Evolutionary conservation across 2,329 filamentous ascomycete species (phyloP).

Genomic region (Fusarium sp.): DNA sequence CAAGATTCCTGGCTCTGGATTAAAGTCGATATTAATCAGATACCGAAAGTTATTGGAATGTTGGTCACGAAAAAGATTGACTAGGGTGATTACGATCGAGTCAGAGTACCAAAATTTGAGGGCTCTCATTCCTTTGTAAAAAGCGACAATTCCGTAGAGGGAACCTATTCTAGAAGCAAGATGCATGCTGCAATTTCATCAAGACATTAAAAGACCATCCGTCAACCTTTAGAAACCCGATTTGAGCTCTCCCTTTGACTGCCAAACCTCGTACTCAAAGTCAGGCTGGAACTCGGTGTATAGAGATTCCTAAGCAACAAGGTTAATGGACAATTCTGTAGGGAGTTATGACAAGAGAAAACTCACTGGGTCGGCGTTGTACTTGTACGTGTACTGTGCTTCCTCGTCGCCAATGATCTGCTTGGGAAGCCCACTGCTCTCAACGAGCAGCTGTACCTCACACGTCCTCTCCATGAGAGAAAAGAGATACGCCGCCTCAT

Average conservation of each 20-base stretch:
- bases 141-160: not conserved
- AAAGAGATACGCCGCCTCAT: constrained; percentile 75
- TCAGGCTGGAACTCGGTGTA: constrained; percentile 53
- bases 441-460: constrained; percentile 50
- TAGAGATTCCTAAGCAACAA: constrained; percentile 43
- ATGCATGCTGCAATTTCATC: not conserved
- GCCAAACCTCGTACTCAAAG: constrained; percentile 51
- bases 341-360: rapidly evolving
- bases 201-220: not conserved
- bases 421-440: constrained; percentile 45
- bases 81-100: not conserved
- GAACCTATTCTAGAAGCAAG: not conserved
- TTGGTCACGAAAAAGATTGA: not conserved
- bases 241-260: constrained; percentile 43
- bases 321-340: not conserved
- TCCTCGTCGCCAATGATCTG: constrained; percentile 52
- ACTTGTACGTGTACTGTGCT: constrained; percentile 54
- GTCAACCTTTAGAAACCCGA: constrained; percentile 15
- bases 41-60: not conserved
- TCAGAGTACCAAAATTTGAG: not conserved
- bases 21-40: not conserved
- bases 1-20: not conserved
- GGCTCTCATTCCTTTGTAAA: not conserved
- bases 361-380: constrained; percentile 48
- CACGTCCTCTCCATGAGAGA: constrained; percentile 49